Evolutionary conservation across 2,329 filamentous ascomycete species (phyloP).

Genomic region (Cordyceps fumosorosea): DNA sequence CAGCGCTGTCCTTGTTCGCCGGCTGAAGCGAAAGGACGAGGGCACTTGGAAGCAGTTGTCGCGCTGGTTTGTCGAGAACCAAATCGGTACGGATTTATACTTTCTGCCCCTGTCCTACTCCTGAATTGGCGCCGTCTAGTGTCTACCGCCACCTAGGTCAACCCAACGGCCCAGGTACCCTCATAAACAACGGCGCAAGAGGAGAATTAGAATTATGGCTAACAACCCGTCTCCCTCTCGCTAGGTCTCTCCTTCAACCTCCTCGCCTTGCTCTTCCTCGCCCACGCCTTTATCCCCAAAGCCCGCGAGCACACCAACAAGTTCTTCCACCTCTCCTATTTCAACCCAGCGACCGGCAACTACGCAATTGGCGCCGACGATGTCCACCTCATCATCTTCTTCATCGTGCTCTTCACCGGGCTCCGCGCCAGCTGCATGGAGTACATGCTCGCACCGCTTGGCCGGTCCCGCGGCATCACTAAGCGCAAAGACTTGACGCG

Average conservation of each 20-base stretch:
- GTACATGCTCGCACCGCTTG: constrained; percentile 75
- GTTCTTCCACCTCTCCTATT: constrained; percentile 84
- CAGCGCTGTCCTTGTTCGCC: constrained; percentile 48
- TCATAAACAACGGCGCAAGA: not conserved
- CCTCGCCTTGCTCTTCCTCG: constrained; percentile 72
- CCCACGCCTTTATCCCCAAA: constrained; percentile 76
- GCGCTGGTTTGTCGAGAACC: constrained; percentile 69
- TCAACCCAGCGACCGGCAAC: constrained; percentile 57
- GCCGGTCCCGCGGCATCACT: constrained; percentile 63
- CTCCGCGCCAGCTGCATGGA: constrained; percentile 81
- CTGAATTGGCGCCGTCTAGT: not conserved
- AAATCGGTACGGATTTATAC: constrained; percentile 58
- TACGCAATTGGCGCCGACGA: constrained; percentile 80
- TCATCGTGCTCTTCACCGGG: constrained; percentile 79
- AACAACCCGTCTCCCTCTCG: constrained; percentile 14
- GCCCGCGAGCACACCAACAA: constrained; percentile 73
- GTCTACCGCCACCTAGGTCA: not conserved
- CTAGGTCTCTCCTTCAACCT: constrained; percentile 77
- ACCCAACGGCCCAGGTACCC: not conserved
- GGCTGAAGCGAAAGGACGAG: constrained; percentile 56
- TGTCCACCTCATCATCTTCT: constrained; percentile 67
- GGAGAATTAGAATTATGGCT: constrained; percentile 14
- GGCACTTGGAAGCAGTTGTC: constrained; percentile 54
- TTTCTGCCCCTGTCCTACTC: constrained; percentile 10
- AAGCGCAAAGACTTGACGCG: constrained; percentile 71